These are phyloP conservation scores for Beverwykella pulmonaria DNA, from an alignment of 495 filamentous ascomycete genomes.

Conservation along the genomic window DNA sequence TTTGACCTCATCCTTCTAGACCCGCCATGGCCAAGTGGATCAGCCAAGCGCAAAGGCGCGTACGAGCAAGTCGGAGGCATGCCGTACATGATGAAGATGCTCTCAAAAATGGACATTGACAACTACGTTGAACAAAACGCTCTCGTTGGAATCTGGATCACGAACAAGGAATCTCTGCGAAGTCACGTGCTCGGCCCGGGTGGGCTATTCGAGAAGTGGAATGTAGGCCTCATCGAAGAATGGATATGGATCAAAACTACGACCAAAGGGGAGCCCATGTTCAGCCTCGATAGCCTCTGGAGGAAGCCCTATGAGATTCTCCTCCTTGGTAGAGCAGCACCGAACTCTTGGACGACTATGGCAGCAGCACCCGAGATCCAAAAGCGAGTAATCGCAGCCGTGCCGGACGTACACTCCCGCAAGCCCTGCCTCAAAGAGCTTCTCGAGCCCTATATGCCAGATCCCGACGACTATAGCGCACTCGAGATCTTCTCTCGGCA, in stretches of 20 bases:
- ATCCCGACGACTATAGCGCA: conserved; percentile 56
- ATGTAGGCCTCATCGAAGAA: conserved; percentile 70
- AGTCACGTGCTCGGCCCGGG: conserved; percentile 59
- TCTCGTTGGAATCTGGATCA: conserved; percentile 82
- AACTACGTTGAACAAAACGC: conserved; percentile 58
- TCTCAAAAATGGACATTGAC: conserved; percentile 58
- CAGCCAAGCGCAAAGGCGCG: conserved; percentile 64
- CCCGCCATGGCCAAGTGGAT: conserved; percentile 94
- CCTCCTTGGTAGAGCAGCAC: conserved; percentile 58
- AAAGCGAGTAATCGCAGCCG: conserved; percentile 69
- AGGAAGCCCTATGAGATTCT: conserved; percentile 86
- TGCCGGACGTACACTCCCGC: conserved; percentile 88
- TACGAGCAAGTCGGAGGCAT: conserved; percentile 61
- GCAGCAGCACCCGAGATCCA: conserved; percentile 37
- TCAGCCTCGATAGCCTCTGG: conserved; percentile 68
- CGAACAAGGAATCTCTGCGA: conserved; percentile 68
- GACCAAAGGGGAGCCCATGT: conserved; percentile 66
- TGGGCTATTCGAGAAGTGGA: conserved; percentile 64
- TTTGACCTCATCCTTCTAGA: conserved; percentile 87
- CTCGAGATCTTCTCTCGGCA: conserved; percentile 89
- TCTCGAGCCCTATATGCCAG: conserved; percentile 56
- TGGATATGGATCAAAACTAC: conserved; percentile 95
- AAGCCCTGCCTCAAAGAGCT: conserved; percentile 74
- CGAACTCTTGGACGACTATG: conserved; percentile 13
- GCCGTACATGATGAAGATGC: conserved; percentile 46